Conservation (phyloP, 768 basidiomycete genomes). For the Suillus variegatus region DNA sequence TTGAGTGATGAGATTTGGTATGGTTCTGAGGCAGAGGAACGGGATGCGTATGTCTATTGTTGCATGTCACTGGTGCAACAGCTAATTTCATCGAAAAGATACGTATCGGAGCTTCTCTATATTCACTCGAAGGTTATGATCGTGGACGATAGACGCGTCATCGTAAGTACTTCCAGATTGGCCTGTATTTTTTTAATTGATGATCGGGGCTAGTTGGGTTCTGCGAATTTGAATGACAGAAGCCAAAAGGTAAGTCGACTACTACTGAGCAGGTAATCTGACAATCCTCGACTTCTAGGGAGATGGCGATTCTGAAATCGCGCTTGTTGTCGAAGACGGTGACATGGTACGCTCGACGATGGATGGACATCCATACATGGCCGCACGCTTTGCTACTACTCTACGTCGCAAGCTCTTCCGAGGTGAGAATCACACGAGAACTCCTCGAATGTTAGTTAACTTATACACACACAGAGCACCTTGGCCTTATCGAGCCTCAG, state of each 20-base stretch:
- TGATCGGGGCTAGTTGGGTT: constrained; percentile 67
- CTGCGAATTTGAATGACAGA: constrained; percentile 90
- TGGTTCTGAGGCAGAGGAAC: constrained; percentile 82
- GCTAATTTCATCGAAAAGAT: constrained; percentile 42
- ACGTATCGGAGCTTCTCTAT: constrained; percentile 79
- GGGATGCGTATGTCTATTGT: constrained; percentile 60
- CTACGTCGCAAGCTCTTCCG: constrained; percentile 82
- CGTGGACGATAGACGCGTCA: constrained; percentile 87
- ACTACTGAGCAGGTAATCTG: background rate
- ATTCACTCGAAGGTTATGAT: constrained; percentile 94
- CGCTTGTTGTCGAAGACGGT: constrained; percentile 86
- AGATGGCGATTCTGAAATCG: constrained; percentile 94
- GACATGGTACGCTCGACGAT: constrained; percentile 76
- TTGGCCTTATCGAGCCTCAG: constrained; percentile 85
- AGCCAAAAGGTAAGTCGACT: constrained; percentile 60
- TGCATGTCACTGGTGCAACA: background rate
- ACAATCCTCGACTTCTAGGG: constrained; percentile 47
- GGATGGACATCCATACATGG: constrained; percentile 75
- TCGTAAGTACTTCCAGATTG: constrained; percentile 50
- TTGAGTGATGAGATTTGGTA: constrained; percentile 83
- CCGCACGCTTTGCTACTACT: constrained; percentile 78
- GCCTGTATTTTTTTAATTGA: constrained; percentile 7
- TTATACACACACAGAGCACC: constrained; percentile 69
- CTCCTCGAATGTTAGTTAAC: constrained; percentile 11
- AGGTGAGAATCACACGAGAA: constrained; percentile 44